Base-by-base conservation (phyloP, 2,329 filamentous ascomycete genomes). In the Pseudogymnoascus verrucosus region DNA sequence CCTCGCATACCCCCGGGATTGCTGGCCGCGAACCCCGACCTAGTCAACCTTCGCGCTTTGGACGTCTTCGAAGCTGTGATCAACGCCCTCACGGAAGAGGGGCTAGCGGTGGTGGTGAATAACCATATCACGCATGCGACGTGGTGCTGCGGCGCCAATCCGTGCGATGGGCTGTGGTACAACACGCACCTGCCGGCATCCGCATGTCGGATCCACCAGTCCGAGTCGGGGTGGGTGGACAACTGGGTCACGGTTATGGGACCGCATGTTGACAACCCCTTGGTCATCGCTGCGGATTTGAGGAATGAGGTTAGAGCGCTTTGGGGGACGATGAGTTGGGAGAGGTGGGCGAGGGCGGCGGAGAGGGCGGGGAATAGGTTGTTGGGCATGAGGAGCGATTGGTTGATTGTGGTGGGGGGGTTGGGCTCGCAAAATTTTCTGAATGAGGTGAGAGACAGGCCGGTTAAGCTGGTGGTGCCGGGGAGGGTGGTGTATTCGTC, bases 311-410 rank as follows among this genome's bases (percentile, higher is more conserved):
- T 88, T 39, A 81, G 87, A 61, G 86, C 86, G 5, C 76, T 88
- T 40, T 88, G 85, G 85, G 87, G 86, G 34, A 88, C 86, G 12
- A 87, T 89, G 83, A 76, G 82, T 5, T 89, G 87, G 86, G 75
- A 78, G 26, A 78, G 78, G 62, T 89, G 86, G 85, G 87, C 86
- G 0, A 72, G 77, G 0, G 87, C 87, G 0, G 85, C 86, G 31
- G 86, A 89, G 74, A 77, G 77, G 65, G 86, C 83, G 64, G 84
- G 84, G 57, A 86, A 88, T 71, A 76, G 80, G 16, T 76, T 89
- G 60, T 78, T 89, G 34, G 74, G 73, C 65, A 77, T 89, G 72
- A 84, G 87, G 64, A 76, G 75, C 16, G 78, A 87, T 74, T 89
- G 85, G 86, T 78, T 89, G 62, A 82, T 89, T 73, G 76, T 90